phyloP scores from a whole-genome alignment of 305 asterid species.

The Fraxinus platypoda region DNA sequence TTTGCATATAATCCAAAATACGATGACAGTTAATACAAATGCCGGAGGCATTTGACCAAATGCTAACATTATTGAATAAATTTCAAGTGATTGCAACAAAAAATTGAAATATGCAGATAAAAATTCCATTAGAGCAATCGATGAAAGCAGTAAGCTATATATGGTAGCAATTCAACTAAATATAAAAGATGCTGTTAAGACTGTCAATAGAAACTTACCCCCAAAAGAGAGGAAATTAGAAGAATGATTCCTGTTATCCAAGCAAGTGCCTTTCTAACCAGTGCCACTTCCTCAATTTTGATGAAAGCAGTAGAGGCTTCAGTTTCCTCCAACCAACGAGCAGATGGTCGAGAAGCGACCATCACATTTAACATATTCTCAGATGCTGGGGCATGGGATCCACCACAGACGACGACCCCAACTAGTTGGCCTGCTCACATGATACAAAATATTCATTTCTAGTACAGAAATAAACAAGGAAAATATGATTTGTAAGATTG shows the following conservation, averaged over 20 bases:
- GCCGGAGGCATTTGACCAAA: background rate
- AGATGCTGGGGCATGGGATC: constrained; percentile 34
- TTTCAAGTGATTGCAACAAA: background rate
- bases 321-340: constrained; percentile 69
- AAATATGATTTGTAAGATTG: background rate
- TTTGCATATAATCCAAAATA: background rate
- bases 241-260: constrained; percentile 95
- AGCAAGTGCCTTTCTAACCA: constrained; percentile 77
- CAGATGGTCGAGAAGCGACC: constrained; percentile 49
- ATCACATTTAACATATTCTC: constrained; percentile 48
- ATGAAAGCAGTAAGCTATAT: background rate
- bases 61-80: background rate
- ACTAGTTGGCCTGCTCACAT: constrained; percentile 71
- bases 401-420: constrained; percentile 65
- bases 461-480: background rate
- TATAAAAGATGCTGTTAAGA: constrained; percentile 5
- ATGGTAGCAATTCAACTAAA: constrained; percentile 10
- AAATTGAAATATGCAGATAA: background rate
- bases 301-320: constrained; percentile 26
- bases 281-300: constrained; percentile 42
- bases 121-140: background rate
- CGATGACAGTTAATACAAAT: background rate
- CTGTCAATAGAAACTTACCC: constrained; percentile 49
- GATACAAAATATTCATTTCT: constrained; percentile 19
- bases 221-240: constrained; percentile 74